Conservation (phyloP, 2,329 filamentous ascomycete genomes). For the Neofusicoccum cordaticola region DNA sequence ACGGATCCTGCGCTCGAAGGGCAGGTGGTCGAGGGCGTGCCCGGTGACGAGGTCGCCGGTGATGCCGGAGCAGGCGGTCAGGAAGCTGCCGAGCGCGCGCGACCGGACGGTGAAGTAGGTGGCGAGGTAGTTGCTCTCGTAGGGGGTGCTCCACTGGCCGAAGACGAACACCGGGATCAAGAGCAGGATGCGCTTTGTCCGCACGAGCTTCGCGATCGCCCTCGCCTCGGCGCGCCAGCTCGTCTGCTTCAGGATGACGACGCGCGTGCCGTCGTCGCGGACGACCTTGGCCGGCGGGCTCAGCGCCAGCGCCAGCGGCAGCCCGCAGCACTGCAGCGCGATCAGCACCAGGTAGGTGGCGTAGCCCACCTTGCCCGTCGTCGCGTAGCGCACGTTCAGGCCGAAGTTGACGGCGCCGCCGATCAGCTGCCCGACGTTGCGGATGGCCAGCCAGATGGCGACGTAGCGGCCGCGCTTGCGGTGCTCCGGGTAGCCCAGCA, state of each 20-base stretch:
- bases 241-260: conserved; percentile 4
- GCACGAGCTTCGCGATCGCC: conserved; percentile 33
- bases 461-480: conserved; percentile 40
- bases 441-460: conserved; percentile 52
- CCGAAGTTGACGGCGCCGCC: conserved; percentile 52
- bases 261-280: conserved; percentile 37
- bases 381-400: conserved; percentile 45
- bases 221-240: background rate
- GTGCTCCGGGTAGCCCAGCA: conserved; percentile 46
- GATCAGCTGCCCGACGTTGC: conserved; percentile 53
- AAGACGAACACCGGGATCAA: conserved; percentile 51
- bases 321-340: conserved; percentile 45
- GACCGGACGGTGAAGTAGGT: conserved; percentile 53
- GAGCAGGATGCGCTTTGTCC: conserved; percentile 46
- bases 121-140: conserved; percentile 53
- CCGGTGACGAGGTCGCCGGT: background rate
- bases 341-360: conserved; percentile 40
- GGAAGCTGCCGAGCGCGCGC: conserved; percentile 46
- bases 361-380: conserved; percentile 47
- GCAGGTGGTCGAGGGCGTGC: background rate
- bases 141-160: conserved; percentile 52
- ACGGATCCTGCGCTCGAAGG: background rate
- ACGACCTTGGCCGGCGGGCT: conserved; percentile 48
- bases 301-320: conserved; percentile 46
- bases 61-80: conserved; percentile 18